Conservation (phyloP, 345 rosid species). For the Eucalyptus albens region DNA sequence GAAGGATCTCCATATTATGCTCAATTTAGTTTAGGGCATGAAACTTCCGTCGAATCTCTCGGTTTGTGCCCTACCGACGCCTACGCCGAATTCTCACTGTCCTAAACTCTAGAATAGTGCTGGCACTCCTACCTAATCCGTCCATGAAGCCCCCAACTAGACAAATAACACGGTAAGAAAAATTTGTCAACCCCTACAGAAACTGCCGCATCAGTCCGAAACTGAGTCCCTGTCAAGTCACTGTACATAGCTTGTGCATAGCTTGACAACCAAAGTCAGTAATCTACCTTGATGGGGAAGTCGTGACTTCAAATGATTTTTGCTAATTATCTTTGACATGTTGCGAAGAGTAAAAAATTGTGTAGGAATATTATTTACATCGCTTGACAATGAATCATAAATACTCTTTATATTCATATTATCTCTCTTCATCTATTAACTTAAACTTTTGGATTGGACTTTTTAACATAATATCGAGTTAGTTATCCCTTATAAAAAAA, state of each 20-base stretch:
- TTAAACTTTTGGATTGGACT: accelerated
- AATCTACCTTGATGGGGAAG: no score
- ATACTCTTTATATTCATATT: no score
- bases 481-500: neutral
- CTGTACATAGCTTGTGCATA: neutral
- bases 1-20: neutral
- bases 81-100: neutral
- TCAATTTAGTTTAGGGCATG: neutral
- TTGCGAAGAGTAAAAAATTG: no score
- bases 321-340: no score
- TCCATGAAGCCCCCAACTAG: neutral
- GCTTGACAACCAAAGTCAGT: neutral
- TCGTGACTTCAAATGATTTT: no score
- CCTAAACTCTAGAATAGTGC: neutral
- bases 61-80: neutral
- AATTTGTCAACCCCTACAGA: neutral
- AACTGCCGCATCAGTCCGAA: neutral
- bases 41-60: neutral
- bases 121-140: neutral
- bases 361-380: no score
- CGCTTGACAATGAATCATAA: neutral
- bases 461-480: accelerated
- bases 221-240: neutral
- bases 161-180: neutral
- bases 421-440: accelerated